Conservation (phyloP, 352 stramenopile genomes). For the Phytophthora fragariae region DNA sequence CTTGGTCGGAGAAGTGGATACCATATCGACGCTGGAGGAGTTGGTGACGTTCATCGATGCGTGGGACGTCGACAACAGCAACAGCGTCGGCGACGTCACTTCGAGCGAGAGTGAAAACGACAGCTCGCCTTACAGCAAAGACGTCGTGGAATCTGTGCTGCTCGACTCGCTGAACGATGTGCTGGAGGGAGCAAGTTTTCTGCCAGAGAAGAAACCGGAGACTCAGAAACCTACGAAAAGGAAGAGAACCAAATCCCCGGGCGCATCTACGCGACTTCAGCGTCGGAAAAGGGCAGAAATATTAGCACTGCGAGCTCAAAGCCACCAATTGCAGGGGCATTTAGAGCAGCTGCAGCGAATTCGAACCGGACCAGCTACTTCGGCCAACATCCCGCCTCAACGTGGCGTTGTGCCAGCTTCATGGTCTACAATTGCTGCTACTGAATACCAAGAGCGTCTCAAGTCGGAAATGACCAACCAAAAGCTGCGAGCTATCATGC, state of each 20-base stretch:
- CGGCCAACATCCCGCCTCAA: neutral
- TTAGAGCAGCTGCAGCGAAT: constrained; percentile 20
- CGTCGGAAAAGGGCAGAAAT: constrained; percentile 38
- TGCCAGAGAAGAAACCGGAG: constrained; percentile 6
- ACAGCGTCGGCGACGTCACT: constrained; percentile 2
- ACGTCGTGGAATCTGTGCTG: constrained; percentile 21
- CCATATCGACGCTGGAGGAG: constrained; percentile 27
- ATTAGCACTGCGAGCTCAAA: constrained; percentile 22
- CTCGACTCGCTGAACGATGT: constrained; percentile 22
- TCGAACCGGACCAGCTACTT: neutral
- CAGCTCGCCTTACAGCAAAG: constrained; percentile 19
- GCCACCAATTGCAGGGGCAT: constrained; percentile 23
- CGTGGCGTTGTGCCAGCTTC: neutral
- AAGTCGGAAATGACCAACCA: constrained; percentile 32
- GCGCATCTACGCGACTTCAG: constrained; percentile 32
- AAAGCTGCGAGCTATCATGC: constrained; percentile 22
- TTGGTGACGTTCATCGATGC: constrained; percentile 42
- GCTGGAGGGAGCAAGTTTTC: constrained; percentile 18
- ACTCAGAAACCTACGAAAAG: constrained; percentile 4
- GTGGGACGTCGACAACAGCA: constrained; percentile 9
- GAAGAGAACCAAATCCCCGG: constrained; percentile 29
- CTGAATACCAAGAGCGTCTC: constrained; percentile 32
- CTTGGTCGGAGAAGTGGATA: constrained; percentile 14
- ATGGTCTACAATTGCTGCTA: constrained; percentile 29
- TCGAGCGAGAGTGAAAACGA: constrained; percentile 26